phyloP scores from a whole-genome alignment of 2,329 filamentous ascomycete species.

The Grosmannia penicillata region DNA sequence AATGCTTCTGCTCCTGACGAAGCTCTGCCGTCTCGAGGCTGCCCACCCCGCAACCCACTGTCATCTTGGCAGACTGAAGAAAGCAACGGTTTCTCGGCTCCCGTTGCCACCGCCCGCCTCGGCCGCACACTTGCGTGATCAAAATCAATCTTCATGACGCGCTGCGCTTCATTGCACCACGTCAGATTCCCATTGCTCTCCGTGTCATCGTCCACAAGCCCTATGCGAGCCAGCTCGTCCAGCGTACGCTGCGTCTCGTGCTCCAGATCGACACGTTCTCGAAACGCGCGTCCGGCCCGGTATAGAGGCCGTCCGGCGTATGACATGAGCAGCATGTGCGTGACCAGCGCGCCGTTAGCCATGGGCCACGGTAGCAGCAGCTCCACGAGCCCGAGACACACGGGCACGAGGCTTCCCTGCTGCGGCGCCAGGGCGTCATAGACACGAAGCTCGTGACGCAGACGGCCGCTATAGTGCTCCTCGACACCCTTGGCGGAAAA shows the following conservation, averaged over 20 bases:
- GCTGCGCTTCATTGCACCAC: background rate
- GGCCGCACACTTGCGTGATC: background rate
- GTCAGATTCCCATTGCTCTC: conserved; percentile 2
- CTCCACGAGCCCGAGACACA: conserved; percentile 9
- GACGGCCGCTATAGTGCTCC: background rate
- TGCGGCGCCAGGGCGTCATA: conserved; percentile 5
- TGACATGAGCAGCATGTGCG: conserved; percentile 10
- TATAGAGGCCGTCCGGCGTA: conserved; percentile 5
- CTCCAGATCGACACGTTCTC: background rate
- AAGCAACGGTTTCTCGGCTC: background rate
- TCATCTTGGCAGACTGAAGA: background rate
- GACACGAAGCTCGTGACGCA: conserved; percentile 5
- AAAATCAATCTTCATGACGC: no score
- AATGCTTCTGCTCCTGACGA: background rate
- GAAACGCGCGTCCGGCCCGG: background rate
- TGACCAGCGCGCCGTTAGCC: background rate
- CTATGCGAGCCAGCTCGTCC: background rate
- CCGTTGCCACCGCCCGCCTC: background rate
- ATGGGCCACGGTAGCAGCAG: conserved; percentile 4
- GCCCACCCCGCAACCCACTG: background rate
- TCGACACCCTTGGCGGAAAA: conserved; percentile 10
- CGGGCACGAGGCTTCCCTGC: conserved; percentile 8
- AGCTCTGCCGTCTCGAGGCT: background rate
- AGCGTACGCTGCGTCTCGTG: background rate
- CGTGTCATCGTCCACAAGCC: background rate